Conservation (phyloP, 208 protist genomes). For the Trypanosoma conorhini region DNA sequence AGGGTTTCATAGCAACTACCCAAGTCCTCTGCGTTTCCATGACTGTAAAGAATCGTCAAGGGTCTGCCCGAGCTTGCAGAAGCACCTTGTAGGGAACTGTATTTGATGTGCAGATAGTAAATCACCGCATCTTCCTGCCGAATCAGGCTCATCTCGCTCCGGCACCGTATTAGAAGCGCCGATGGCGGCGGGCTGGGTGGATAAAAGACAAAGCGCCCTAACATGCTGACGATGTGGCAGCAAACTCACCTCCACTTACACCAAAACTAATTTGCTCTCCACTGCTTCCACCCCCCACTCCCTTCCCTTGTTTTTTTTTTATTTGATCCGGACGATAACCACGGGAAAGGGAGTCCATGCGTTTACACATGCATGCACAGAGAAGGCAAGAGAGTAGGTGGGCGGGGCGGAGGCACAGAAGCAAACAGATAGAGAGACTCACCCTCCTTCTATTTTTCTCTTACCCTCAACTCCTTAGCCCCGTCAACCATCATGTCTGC, state of each 20-base stretch:
- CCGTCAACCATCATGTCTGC: neutral
- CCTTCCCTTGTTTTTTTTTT: neutral
- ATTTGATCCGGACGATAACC: conserved; percentile 4
- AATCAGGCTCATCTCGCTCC: conserved; percentile 25
- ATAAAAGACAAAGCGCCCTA: conserved; percentile 64
- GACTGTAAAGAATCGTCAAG: conserved; percentile 63
- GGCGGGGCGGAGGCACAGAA: neutral
- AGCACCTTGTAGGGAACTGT: neutral
- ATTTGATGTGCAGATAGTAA: conserved; percentile 23
- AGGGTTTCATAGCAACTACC: conserved; percentile 38
- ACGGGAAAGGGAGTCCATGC: neutral
- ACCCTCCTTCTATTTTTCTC: neutral
- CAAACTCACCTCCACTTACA: neutral
- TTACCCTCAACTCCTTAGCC: neutral
- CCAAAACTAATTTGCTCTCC: conserved; percentile 9
- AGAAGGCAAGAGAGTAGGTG: neutral
- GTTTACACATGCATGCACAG: neutral
- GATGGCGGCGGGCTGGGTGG: conserved; percentile 32
- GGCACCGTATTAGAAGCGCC: conserved; percentile 35
- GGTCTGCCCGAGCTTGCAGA: neutral
- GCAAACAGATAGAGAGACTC: neutral
- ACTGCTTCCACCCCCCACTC: neutral
- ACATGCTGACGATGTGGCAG: conserved; percentile 18
- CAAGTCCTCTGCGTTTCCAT: conserved; percentile 82
- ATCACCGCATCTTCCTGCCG: neutral